Base-by-base conservation (phyloP, 257 asterid species). In the Plantago ovata region DNA sequence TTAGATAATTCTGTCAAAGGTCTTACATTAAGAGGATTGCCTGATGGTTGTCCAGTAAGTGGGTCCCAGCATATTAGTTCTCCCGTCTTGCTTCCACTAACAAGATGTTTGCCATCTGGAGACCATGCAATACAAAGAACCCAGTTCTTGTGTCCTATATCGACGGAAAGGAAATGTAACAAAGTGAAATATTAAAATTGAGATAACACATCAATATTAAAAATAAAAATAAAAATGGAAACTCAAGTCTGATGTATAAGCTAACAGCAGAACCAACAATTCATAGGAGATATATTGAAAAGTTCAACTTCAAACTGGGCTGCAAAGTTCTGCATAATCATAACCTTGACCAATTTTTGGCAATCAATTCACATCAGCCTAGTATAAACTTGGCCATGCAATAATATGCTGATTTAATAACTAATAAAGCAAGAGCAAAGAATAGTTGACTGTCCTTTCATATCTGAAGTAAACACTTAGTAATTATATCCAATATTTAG, bases 91-190 rank as follows among this genome's bases (percentile, higher is more conserved):
- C 98, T 87, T 73, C 96, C 98, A 67, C 96, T 88, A 18, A 84
- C 94, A 65, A 88, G 98, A 76, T 85, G 73, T 55, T 77, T 82
- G 65, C 96, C 85, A 73, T 92, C 96, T 15, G 95, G 93, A 32
- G 98, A 84, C 98, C 96, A 92, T 49, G 98, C 91, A 70, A 92
- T 86, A 70, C 83, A 83, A 45, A 92, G 95, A 65, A 88, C 96
- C 95, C 95, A 92, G 72, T 88, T 92, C 72, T 66, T 84, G 74
- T 92, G 96, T 53, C 98, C 98, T 92, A 62, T 28, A 28, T 28
- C 36, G 58, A 69, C 38, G 51, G 61, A 58, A n/a, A 22, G 32
- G 52, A 53, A 28, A 43, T 19, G 21, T 38, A 10, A 47, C 53
- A 61, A 54, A 13, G 11, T 32, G 32, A 60, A 62, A 60, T 57